phyloP scores from a whole-genome alignment of 2,329 filamentous ascomycete genomes.

The Ceratocystis albifundus region DNA sequence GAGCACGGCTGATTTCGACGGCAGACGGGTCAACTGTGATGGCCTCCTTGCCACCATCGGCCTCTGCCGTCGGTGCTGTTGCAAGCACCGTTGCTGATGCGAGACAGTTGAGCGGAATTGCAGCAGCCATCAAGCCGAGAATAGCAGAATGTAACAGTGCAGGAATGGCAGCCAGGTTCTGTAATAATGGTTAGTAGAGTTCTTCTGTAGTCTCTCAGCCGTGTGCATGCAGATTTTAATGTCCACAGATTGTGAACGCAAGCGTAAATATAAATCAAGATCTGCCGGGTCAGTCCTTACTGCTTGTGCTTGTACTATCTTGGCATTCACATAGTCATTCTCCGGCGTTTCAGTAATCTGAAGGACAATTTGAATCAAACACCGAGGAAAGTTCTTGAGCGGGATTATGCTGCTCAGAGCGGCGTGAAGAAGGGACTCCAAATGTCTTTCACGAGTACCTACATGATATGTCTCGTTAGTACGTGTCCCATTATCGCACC shows the following conservation, averaged over 20 bases:
- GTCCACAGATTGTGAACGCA: not conserved
- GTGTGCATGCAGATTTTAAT: not conserved
- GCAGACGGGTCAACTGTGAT: constrained; percentile 51
- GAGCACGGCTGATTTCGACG: constrained; percentile 48
- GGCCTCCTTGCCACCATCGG: constrained; percentile 28
- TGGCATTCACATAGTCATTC: constrained; percentile 51
- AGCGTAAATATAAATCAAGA: not conserved
- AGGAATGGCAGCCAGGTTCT: constrained; percentile 72
- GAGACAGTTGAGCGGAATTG: constrained; percentile 65
- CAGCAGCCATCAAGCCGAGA: constrained; percentile 67
- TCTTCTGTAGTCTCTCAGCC: constrained; percentile 2
- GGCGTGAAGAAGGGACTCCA: constrained; percentile 63
- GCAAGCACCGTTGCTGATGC: constrained; percentile 55
- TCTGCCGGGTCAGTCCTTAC: constrained; percentile 34
- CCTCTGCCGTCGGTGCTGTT: constrained; percentile 35
- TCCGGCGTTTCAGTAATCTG: constrained; percentile 61
- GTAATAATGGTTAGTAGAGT: constrained; percentile 8
- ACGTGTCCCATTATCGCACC: not conserved
- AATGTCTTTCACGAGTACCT: constrained; percentile 66
- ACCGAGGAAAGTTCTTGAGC: constrained; percentile 62
- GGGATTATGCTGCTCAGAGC: constrained; percentile 64
- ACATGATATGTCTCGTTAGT: constrained; percentile 25
- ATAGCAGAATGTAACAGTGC: constrained; percentile 70
- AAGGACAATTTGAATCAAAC: constrained; percentile 69
- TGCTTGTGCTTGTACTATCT: constrained; percentile 47